Percentiles rank a stretch among this genome's conserved stretches.
Conservation (phyloP, 257 asterid genomes). For the Sherardia arvensis region DNA sequence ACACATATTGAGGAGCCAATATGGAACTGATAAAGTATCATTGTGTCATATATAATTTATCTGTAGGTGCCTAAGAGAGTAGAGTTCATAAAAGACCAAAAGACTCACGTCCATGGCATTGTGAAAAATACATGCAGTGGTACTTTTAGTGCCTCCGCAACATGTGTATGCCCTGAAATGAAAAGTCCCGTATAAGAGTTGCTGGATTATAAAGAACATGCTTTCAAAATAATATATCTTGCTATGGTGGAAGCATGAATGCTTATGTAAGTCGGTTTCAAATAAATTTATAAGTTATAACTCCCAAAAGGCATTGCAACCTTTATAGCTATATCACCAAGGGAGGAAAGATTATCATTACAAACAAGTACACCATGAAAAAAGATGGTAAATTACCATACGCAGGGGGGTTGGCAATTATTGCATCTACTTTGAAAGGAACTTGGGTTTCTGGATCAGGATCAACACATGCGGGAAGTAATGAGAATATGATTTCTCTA, state of each 20-base stretch:
- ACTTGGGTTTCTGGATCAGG: slow-evolving; percentile 55
- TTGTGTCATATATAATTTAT: neutral
- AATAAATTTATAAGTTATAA: neutral
- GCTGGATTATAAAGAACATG: neutral
- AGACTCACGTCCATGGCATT: slow-evolving; percentile 97
- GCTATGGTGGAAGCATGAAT: neutral
- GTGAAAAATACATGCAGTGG: slow-evolving; percentile 86
- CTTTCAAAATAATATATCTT: neutral
- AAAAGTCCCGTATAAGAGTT: neutral
- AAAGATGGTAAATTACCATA: slow-evolving; percentile 41
- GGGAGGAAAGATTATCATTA: neutral
- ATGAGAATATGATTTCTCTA: slow-evolving; percentile 63
- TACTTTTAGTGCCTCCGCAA: slow-evolving; percentile 76
- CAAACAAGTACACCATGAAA: neutral
- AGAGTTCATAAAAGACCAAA: neutral
- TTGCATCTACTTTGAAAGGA: slow-evolving; percentile 65
- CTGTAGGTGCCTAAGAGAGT: neutral
- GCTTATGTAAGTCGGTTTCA: neutral
- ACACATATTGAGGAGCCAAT: neutral
- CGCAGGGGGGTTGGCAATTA: slow-evolving; percentile 93
- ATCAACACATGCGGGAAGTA: slow-evolving; percentile 61
- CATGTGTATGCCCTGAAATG: slow-evolving; percentile 74
- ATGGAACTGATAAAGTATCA: neutral
- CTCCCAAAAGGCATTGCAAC: neutral
- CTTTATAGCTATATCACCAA: neutral